Conservation (phyloP, 2,329 filamentous ascomycete genomes). For the Alternaria arbusti region DNA sequence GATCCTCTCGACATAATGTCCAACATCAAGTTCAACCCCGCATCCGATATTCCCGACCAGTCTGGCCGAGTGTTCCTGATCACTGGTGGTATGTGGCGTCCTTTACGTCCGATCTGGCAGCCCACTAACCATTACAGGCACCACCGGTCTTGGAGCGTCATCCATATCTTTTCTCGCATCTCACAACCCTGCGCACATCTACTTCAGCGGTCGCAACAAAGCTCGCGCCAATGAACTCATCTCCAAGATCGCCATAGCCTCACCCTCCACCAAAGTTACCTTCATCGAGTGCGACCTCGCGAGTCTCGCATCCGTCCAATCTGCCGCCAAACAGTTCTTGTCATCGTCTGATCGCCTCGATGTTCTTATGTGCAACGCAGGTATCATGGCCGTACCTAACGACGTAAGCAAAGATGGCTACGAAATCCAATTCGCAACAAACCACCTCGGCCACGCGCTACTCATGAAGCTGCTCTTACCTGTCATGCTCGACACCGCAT, state of each 20-base stretch:
- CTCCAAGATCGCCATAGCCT: conserved; percentile 49
- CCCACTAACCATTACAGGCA: conserved; percentile 39
- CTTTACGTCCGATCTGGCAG: background rate
- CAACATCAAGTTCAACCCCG: conserved; percentile 7
- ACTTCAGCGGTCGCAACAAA: conserved; percentile 54
- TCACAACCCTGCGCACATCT: conserved; percentile 54
- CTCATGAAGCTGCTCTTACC: conserved; percentile 56
- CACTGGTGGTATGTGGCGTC: conserved; percentile 14
- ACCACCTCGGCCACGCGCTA: conserved; percentile 58
- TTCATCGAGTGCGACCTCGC: conserved; percentile 8
- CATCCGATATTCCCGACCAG: conserved; percentile 8
- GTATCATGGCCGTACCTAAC: conserved; percentile 49
- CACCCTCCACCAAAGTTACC: conserved; percentile 43
- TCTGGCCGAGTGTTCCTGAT: conserved; percentile 15
- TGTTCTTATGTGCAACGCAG: conserved; percentile 56
- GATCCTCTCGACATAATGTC: background rate
- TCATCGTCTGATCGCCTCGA: conserved; percentile 52
- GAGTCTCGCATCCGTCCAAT: conserved; percentile 3
- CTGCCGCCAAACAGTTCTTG: conserved; percentile 3
- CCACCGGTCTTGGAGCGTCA: conserved; percentile 55
- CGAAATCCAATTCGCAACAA: conserved; percentile 59
- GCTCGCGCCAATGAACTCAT: conserved; percentile 51
- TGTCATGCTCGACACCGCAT: conserved; percentile 50
- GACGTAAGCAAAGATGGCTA: conserved; percentile 54
- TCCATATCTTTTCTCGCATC: conserved; percentile 52